Evolutionary conservation across 768 basidiomycete species (phyloP).

Genomic region (Auriscalpium orientale): DNA sequence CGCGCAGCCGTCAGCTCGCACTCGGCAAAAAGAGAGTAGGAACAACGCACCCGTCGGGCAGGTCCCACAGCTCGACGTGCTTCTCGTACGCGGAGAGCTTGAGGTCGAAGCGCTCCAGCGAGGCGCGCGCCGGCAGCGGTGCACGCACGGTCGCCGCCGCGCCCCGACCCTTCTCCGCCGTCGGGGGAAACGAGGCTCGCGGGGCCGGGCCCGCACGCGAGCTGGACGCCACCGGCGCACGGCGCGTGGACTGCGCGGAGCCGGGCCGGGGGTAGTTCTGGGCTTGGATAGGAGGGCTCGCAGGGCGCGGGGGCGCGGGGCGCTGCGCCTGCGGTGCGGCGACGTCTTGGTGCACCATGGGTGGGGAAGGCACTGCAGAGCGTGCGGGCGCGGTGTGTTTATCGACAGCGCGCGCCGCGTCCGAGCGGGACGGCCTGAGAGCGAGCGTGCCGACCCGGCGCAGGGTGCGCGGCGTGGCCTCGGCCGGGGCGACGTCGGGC

Average conservation of each 20-base stretch:
- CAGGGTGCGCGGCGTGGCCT: slow-evolving; percentile 8
- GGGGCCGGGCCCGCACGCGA: background rate
- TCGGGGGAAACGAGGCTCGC: background rate
- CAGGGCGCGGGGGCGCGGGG: background rate
- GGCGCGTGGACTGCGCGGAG: no score
- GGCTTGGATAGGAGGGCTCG: background rate
- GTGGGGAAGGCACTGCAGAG: slow-evolving; percentile 1
- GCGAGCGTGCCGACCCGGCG: slow-evolving; percentile 14
- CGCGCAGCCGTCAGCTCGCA: background rate
- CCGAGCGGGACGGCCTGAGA: slow-evolving; percentile 3
- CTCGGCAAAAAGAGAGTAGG: background rate
- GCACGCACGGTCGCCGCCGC: background rate
- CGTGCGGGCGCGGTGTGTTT: background rate
- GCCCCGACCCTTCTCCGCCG: background rate
- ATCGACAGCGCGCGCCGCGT: background rate
- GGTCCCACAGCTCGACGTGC: slow-evolving; percentile 15
- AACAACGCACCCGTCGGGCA: slow-evolving; percentile 11
- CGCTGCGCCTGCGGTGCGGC: background rate
- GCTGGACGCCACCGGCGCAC: background rate
- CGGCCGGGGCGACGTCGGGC: background rate
- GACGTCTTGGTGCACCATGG: background rate
- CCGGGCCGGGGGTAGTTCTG: no score
- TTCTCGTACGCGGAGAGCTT: slow-evolving; percentile 5
- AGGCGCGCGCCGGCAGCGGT: slow-evolving; percentile 1
- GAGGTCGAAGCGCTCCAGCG: slow-evolving; percentile 13